Evolutionary conservation across 75 land plant genomes (phyloP).

Genomic region (Isoetes taiwanensis): DNA sequence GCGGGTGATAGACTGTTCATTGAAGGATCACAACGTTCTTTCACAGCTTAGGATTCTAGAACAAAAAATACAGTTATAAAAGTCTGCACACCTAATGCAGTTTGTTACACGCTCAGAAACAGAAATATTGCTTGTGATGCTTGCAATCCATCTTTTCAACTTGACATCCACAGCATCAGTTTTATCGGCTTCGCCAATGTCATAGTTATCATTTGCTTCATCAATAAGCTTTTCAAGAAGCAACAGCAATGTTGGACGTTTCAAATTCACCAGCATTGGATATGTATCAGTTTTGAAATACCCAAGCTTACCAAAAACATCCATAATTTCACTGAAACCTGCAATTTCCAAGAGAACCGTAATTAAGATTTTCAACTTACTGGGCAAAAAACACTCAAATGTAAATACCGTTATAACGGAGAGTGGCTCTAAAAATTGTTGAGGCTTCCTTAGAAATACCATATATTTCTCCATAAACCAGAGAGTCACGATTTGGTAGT

Average conservation of each 20-base stretch:
- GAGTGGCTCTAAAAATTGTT: slow-evolving; percentile 84
- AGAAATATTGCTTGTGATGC: slow-evolving; percentile 9
- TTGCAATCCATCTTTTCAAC: slow-evolving; percentile 37
- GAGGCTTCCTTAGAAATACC: slow-evolving; percentile 73
- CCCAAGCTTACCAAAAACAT: slow-evolving; percentile 58
- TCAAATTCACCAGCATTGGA: slow-evolving; percentile 43
- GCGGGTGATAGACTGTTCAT: no score
- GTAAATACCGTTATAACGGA: slow-evolving; percentile 73
- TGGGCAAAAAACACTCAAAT: not conserved
- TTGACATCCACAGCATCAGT: no score
- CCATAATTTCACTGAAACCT: slow-evolving; percentile 92
- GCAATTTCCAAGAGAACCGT: slow-evolving; percentile 2
- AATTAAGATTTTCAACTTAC: not conserved
- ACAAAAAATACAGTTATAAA: no score
- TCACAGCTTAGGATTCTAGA: no score
- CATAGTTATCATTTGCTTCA: slow-evolving; percentile 18
- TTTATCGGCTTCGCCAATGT: no score
- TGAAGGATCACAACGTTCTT: no score
- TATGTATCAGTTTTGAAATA: slow-evolving; percentile 43
- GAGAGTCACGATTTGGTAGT: slow-evolving; percentile 84
- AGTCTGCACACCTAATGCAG: slow-evolving; percentile 6
- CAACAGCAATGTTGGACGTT: no score
- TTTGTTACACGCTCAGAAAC: not conserved
- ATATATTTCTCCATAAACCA: slow-evolving; percentile 80
- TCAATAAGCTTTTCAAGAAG: no score